A percentile compares a stretch with the other conserved stretches of the same genome.
Evolutionary conservation across 2,329 filamentous ascomycete species (phyloP).

Genomic region (Fusarium ramigenum): DNA sequence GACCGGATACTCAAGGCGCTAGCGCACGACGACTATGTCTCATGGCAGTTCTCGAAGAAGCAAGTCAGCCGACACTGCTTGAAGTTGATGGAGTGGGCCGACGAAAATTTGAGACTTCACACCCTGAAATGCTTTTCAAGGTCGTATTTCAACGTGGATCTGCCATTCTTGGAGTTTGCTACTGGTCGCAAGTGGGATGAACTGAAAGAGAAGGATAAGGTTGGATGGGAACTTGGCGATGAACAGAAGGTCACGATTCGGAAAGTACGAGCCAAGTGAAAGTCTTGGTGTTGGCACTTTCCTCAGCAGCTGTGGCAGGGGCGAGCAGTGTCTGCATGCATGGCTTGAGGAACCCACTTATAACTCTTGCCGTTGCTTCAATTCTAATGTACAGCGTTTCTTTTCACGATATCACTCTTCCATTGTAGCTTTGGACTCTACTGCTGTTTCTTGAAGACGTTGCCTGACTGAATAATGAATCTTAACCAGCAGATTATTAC

Average conservation of each 20-base stretch:
- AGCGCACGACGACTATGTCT: slow-evolving; percentile 82
- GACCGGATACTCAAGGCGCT: slow-evolving; percentile 75
- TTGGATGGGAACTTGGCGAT: slow-evolving; percentile 84
- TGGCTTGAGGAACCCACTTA: not conserved
- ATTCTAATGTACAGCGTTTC: not conserved
- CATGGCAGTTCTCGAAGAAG: slow-evolving; percentile 76
- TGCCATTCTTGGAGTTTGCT: slow-evolving; percentile 73
- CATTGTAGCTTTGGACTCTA: not conserved
- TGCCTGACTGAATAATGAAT: not conserved
- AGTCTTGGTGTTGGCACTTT: slow-evolving; percentile 11
- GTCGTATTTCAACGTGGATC: slow-evolving; percentile 79
- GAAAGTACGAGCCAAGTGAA: slow-evolving; percentile 56
- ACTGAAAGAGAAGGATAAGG: slow-evolving; percentile 72
- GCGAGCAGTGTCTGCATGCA: not conserved
- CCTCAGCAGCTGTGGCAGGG: not conserved
- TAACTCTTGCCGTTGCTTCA: not conserved
- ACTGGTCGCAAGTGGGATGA: slow-evolving; percentile 77
- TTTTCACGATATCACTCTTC: not conserved
- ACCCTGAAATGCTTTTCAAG: slow-evolving; percentile 87
- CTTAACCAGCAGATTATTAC: not conserved
- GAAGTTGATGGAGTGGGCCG: slow-evolving; percentile 83
- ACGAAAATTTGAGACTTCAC: slow-evolving; percentile 76
- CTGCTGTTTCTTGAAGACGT: not conserved
- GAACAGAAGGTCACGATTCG: slow-evolving; percentile 80
- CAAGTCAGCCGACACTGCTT: slow-evolving; percentile 83